Base-by-base conservation (phyloP, 2,329 filamentous ascomycete species). In the Sporothrix variecibatus region DNA sequence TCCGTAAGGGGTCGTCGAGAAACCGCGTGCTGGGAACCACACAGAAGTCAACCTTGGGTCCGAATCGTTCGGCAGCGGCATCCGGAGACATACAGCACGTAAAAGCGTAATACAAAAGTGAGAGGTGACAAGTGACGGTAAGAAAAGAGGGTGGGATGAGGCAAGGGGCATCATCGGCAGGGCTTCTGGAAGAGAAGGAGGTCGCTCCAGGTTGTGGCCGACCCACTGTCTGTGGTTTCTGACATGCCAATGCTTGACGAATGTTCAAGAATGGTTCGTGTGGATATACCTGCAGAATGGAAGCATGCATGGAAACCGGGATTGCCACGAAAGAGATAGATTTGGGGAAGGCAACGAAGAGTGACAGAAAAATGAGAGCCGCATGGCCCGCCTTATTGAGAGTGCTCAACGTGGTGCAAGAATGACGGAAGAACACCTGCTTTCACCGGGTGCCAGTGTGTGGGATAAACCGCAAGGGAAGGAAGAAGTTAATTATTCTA, bases 51-150 rank as follows among this genome's bases (percentile, higher is more conserved):
- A 60, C 69, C 69, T 46, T 71, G 69, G 69, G 34, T 31, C 51
- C n/a, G 53, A 58, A 58, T 46, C 28, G 51, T 60, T 60, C 69
- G 69, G 69, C 69, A 58, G 53, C 31, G 34, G 49, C 38, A 71
- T 43, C 69, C 69, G 53, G 51, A 60, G 49, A 56, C 23, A n/a
- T 5, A 51, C 23, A n/a, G n/a, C n/a, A n/a, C n/a, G n/a, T n/a
- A n/a, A n/a, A n/a, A n/a, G n/a, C n/a, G n/a, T n/a, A n/a, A n/a
- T n/a, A n/a, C n/a, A 26, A 53, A 28, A 28, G 23, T 28, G 23
- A 26, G 15, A 60, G 28, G 31, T n/a, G 28, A 38, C 28, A 17
- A n/a, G 15, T 23, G 51, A 23, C 3, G 6, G 15, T 23, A 23
- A 8, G 11, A 43, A 43, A 43, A 11, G 11, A 23, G 8, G 34